These are phyloP conservation scores for Ananas comosus DNA, from an alignment of 176 grass and related monocot genomes.

Conservation along the genomic window DNA sequence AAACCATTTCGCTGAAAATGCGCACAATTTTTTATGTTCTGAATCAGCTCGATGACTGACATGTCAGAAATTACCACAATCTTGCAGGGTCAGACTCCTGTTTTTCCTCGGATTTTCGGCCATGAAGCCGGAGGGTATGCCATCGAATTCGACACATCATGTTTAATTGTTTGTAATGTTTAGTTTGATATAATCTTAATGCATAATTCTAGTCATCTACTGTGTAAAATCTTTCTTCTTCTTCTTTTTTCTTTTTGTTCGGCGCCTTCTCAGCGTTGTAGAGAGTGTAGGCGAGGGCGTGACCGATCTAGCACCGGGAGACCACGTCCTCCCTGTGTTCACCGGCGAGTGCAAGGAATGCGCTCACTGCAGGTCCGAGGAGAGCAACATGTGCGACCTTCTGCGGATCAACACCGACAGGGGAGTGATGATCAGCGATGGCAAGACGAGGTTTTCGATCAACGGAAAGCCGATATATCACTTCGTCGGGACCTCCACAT, in stretches of 20 bases:
- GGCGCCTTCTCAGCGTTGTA: conserved; percentile 36
- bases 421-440: conserved; percentile 62
- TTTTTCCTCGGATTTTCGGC: conserved; percentile 85
- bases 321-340: conserved; percentile 89
- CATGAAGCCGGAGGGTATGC: conserved; percentile 88
- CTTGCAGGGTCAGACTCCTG: conserved; percentile 68
- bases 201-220: not conserved
- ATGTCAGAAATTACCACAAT: no score
- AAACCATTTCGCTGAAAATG: no score
- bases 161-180: not conserved
- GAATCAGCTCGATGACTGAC: not conserved
- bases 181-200: conserved; percentile 3
- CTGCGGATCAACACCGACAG: conserved; percentile 74
- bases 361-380: conserved; percentile 62
- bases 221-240: no score
- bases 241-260: no score
- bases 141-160: not conserved
- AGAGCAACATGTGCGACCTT: conserved; percentile 93
- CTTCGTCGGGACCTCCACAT: conserved; percentile 74
- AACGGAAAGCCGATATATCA: conserved; percentile 65
- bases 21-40: not conserved
- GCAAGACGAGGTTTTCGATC: conserved; percentile 45
- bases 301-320: conserved; percentile 52
- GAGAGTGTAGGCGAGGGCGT: conserved; percentile 72
- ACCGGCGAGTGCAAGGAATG: conserved; percentile 88